Evolutionary conservation across 23 red algal species (phyloP).

Genomic region (Agarophyton chilense): DNA sequence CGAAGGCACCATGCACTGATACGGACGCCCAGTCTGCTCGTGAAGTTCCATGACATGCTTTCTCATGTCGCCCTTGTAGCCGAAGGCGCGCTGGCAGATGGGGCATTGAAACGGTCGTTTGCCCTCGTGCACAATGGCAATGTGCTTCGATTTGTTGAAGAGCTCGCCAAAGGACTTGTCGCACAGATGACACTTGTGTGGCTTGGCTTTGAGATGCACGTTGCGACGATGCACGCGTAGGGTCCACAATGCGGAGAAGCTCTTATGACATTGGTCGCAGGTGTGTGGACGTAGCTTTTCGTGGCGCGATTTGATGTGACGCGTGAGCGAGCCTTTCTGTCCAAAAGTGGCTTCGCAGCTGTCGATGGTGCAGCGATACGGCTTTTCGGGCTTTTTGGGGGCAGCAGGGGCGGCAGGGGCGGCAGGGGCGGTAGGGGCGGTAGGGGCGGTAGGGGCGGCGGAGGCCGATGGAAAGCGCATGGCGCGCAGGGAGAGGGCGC

Average conservation of each 20-base stretch:
- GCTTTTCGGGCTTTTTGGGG: conserved; percentile 30
- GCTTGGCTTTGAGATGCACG: conserved; percentile 74
- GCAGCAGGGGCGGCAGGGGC: too few species aligned
- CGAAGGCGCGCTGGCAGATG: conserved; percentile 63
- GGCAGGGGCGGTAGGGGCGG: too few species aligned
- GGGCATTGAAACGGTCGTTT: conserved; percentile 64
- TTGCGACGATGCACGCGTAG: conserved; percentile 70
- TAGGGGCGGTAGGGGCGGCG: too few species aligned
- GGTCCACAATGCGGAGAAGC: conserved; percentile 72
- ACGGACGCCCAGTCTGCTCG: conserved; percentile 56
- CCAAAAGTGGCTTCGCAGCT: conserved; percentile 68
- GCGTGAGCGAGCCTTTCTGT: conserved; percentile 76
- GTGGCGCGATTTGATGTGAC: conserved; percentile 69
- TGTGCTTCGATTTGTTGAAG: conserved; percentile 77
- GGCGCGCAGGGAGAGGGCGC: too few species aligned
- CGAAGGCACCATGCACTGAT: conserved; percentile 49
- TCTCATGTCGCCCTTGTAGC: conserved; percentile 77
- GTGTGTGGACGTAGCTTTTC: conserved; percentile 56
- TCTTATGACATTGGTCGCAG: conserved; percentile 67
- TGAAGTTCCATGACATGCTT: conserved; percentile 70
- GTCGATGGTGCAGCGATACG: conserved; percentile 42
- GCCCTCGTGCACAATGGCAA: conserved; percentile 68
- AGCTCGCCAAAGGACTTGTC: conserved; percentile 75
- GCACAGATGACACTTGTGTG: conserved; percentile 67
- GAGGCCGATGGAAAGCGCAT: neutral